Conservation (phyloP, 352 stramenopile species). For the Plasmopara muralis region DNA sequence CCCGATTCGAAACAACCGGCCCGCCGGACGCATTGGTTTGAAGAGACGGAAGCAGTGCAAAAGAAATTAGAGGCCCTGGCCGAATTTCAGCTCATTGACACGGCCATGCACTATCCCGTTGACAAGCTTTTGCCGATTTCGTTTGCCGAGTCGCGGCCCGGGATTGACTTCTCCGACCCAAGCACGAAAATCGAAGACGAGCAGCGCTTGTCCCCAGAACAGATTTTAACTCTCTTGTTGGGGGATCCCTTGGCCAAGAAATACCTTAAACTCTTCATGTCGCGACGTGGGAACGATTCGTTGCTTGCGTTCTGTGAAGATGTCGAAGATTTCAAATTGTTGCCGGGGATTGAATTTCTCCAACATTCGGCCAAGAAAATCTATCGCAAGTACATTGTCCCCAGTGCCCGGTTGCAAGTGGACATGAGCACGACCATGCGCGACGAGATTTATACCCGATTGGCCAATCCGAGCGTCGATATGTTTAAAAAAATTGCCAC, state of each 20-base stretch:
- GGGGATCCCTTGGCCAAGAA: slow-evolving; percentile 58
- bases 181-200: slow-evolving; percentile 29
- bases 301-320: slow-evolving; percentile 71
- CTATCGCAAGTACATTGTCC: slow-evolving; percentile 79
- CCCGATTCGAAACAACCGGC: slow-evolving; percentile 17
- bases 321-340: slow-evolving; percentile 71
- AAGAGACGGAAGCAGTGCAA: slow-evolving; percentile 42
- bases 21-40: slow-evolving; percentile 14
- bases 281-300: slow-evolving; percentile 52
- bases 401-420: slow-evolving; percentile 66
- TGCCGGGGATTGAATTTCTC: slow-evolving; percentile 76
- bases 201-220: slow-evolving; percentile 34
- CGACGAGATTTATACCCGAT: slow-evolving; percentile 57
- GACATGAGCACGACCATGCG: slow-evolving; percentile 81
- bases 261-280: slow-evolving; percentile 74
- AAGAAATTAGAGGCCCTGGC: slow-evolving; percentile 52
- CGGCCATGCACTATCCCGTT: slow-evolving; percentile 64
- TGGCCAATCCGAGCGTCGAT: slow-evolving; percentile 67
- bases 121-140: slow-evolving; percentile 62
- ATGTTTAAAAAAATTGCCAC: slow-evolving; percentile 81
- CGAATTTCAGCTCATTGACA: slow-evolving; percentile 70
- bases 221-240: slow-evolving; percentile 44
- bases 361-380: slow-evolving; percentile 84
- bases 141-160: slow-evolving; percentile 14
- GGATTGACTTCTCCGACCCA: slow-evolving; percentile 1